Conservation (phyloP, 441 rosid species). For the Populus tomentosa region DNA sequence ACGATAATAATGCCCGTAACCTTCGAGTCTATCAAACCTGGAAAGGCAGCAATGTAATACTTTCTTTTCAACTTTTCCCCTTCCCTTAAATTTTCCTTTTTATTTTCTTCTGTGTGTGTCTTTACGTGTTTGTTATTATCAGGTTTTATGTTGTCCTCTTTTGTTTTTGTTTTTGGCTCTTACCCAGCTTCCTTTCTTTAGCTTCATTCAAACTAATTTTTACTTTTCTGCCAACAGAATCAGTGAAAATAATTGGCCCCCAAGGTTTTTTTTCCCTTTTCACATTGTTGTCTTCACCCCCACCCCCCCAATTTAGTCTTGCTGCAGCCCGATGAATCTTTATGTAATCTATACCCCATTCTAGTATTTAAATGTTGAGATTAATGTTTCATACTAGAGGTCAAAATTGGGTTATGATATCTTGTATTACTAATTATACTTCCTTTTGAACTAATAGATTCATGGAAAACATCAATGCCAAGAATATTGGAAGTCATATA, state of each 20-base stretch:
- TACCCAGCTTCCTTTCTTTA: background rate
- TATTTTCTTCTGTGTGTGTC: background rate
- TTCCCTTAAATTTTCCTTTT: background rate
- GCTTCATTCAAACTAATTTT: background rate
- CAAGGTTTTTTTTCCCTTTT: background rate
- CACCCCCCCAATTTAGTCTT: background rate
- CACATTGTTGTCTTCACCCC: background rate
- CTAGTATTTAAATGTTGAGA: background rate
- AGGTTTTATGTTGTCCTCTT: background rate
- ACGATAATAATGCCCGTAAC: slow-evolving; percentile 7
- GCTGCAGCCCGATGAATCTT: background rate
- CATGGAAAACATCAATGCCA: background rate
- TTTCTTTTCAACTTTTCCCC: background rate
- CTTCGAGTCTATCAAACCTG: slow-evolving; percentile 55
- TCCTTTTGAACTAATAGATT: background rate
- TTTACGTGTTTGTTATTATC: background rate
- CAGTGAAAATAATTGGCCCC: background rate
- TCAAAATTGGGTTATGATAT: background rate
- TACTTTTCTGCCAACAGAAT: background rate
- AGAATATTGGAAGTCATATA: background rate
- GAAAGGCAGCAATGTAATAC: slow-evolving; percentile 55
- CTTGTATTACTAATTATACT: background rate
- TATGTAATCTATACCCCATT: background rate
- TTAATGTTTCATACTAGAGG: background rate
- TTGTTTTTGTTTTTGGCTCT: background rate